A percentile compares a stretch with the other conserved stretches of the same genome.
Evolutionary conservation across 768 basidiomycete genomes (phyloP).

Genomic region (Rhizopogon sp.): DNA sequence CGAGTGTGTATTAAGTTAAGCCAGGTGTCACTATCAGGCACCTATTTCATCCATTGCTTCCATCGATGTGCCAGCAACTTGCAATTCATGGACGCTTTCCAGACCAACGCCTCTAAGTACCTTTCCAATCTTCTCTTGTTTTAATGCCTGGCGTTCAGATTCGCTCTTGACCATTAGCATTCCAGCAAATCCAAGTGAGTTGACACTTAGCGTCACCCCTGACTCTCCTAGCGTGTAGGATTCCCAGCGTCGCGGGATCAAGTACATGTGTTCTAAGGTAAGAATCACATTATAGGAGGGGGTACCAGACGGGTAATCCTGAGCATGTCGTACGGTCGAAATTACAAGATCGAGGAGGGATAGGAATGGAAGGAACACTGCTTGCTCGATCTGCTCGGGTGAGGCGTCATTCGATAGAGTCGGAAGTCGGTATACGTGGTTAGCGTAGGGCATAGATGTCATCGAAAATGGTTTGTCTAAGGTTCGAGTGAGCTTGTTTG

Average conservation of each 20-base stretch:
- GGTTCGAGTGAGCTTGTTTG: conserved; percentile 3
- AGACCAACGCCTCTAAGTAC: conserved; percentile 64
- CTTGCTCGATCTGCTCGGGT: conserved; percentile 41
- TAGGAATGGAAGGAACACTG: conserved; percentile 59
- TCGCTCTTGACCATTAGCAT: conserved; percentile 85
- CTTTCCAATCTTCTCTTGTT: conserved; percentile 53
- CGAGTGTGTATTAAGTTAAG: not conserved
- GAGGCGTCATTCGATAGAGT: conserved; percentile 14
- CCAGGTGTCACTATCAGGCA: not conserved
- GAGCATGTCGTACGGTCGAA: conserved; percentile 65
- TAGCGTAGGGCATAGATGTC: conserved; percentile 68
- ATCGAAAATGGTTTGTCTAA: conserved; percentile 74
- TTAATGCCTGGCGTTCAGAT: conserved; percentile 65
- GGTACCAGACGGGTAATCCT: conserved; percentile 53
- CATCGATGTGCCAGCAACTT: conserved; percentile 44
- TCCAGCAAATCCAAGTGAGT: conserved; percentile 87
- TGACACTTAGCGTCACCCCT: conserved; percentile 64
- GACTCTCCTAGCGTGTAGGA: conserved; percentile 46
- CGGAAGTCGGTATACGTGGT: conserved; percentile 58
- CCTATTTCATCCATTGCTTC: conserved; percentile 25
- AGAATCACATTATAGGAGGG: conserved; percentile 83
- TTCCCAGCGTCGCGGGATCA: conserved; percentile 76
- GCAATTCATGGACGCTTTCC: conserved; percentile 62
- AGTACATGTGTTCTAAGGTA: conserved; percentile 77
- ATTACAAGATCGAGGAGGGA: conserved; percentile 73